Base-by-base conservation (phyloP, 495 filamentous ascomycete genomes). In the Penicillium bovifimosum region DNA sequence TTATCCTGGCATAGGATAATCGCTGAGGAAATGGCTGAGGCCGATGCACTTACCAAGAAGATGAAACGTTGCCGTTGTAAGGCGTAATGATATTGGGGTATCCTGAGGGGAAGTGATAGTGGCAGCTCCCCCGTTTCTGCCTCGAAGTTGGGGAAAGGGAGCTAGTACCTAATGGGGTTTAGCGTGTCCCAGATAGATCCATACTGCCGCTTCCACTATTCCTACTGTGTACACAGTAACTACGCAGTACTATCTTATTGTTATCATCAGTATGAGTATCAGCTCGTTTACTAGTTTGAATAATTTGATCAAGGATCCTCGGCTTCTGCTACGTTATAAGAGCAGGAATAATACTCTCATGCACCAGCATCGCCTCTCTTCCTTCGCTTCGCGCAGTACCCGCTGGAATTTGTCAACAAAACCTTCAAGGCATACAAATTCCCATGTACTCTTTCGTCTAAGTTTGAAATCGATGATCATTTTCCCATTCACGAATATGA, bases 331-430 rank as follows among this genome's bases (percentile, higher is more conserved):
- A 32, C 17, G 24, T 9, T 4, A 42, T 42, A 29, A 31, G 29
- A 9, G 9, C 1, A 31, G 29, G 9, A 1, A 43, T 10, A 11
- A n/a, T 42, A 16, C 2, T 14, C 14, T 10, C 41, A 29, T 29
- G 28, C 5, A 5, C 14, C 2, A 24, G 20, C 20, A 24, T 24
- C 20, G 20, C 14, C 18, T 14, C 34, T 48, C 8, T 49, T 41
- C 41, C 10, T 34, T 14, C 9, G 6, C 18, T 16, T 52, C 11
- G 41, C 50, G 50, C 50, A 34, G 14, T 32, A 34, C 9, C 50
- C 41, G 41, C 50, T 53, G 34, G 17, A 39, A 47, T 52, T 44
- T 29, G 24, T 52, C 32, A 41, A 33, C 4, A 20, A 47, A 31
- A 5, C 6, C 6, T 17, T 28, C n/a, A 11, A 33, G 16, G 3